Evolutionary conservation across 2,329 filamentous ascomycete genomes (phyloP).

Genomic region (Madurella mycetomatis): DNA sequence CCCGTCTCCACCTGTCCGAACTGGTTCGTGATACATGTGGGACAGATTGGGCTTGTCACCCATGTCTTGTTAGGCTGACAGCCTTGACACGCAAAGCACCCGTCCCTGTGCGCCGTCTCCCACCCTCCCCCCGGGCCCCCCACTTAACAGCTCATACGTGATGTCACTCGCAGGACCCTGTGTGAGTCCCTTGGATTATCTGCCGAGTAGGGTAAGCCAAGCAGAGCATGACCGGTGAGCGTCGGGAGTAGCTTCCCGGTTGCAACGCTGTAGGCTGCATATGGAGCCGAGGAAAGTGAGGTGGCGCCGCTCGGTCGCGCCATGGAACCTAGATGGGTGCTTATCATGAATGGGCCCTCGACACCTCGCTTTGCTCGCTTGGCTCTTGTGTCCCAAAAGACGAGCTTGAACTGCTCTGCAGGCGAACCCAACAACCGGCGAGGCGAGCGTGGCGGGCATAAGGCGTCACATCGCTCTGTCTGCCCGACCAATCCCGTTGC

Average conservation of each 20-base stretch:
- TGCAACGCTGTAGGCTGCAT: background rate
- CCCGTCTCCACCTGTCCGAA: slow-evolving; percentile 1
- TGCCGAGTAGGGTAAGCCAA: background rate
- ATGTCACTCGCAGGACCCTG: background rate
- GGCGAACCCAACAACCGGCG: too few relatives aligned
- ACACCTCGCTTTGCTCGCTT: too few relatives aligned
- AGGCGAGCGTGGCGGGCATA: background rate
- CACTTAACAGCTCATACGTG: background rate
- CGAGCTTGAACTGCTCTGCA: too few relatives aligned
- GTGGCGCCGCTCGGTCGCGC: too few relatives aligned
- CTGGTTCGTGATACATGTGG: background rate
- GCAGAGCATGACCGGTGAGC: background rate
- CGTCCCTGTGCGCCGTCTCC: too few relatives aligned
- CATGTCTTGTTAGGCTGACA: background rate
- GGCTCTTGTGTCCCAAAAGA: too few relatives aligned
- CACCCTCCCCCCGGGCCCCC: too few relatives aligned
- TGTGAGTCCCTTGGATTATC: background rate
- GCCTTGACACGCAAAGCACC: background rate
- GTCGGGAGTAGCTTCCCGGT: background rate
- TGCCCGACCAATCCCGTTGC: background rate
- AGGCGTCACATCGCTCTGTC: background rate
- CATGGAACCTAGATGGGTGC: too few relatives aligned
- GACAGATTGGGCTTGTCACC: background rate
- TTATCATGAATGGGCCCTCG: too few relatives aligned
- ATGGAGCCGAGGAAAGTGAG: background rate